Evolutionary conservation across 2,329 filamentous ascomycete genomes (phyloP), one percentile per base, ranked within the genome.

Genomic region (Chaetothyriales sp.): DNA sequence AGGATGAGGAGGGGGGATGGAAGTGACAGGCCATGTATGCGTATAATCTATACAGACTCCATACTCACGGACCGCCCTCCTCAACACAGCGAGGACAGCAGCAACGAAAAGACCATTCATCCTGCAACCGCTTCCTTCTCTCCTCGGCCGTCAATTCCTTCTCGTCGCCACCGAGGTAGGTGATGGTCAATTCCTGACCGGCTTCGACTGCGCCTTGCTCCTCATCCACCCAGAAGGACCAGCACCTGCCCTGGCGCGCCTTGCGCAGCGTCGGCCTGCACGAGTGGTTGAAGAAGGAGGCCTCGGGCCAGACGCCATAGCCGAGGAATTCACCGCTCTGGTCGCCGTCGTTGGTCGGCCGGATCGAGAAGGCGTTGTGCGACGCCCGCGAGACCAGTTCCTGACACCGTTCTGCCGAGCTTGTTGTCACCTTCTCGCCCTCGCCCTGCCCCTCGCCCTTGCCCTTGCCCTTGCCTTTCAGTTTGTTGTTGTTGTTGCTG

Each of bases 141-240:
- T 52, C 49, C 2, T 12, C 10, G 15, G 49, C 46, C 15, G 42
- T 20, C 15, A 56, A 44, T 28, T 54, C 52, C 32, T 43, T 44
- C 46, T 56, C 54, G 39, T 56, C 54, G 12, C 54, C 54, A 15
- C 54, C 54, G 8, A 56, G 52, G 46, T 56, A 56, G 12, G 52
- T 56, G 49, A 56, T 56, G 26, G 52, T 54, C n/a, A 56, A 20
- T 44, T 56, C 52, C 28, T 56, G 49, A 15, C 52, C 52, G 19
- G 43, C 22, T 19, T 43, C 26, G 43, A 54, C 12, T 20, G 2
- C 28, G 5, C 44, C 43, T 7, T 5, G 43, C 12, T 43, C 47
- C 2, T 19, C 32, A 10, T 18, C 44, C 9, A 39, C 28, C 10
- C 25, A 46, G 47, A 56, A 56, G 18, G 15, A 45, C 54, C 54